Conservation (phyloP, 495 filamentous ascomycete species). For the Durotheca rogersii region DNA sequence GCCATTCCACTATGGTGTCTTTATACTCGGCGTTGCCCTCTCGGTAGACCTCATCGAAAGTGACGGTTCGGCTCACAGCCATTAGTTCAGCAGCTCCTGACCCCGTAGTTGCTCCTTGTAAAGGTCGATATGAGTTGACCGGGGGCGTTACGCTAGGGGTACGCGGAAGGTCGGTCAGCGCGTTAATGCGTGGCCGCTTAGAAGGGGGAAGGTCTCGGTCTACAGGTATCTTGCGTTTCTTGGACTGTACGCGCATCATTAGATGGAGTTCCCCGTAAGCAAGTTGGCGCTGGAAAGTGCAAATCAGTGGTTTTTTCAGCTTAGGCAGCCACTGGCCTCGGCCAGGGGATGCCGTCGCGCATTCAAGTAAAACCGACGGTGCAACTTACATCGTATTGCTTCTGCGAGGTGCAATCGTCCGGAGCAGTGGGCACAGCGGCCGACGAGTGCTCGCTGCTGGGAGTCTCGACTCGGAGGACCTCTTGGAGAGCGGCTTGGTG, state of each 20-base stretch:
- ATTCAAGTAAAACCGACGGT: background rate
- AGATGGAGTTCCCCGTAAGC: constrained; percentile 12
- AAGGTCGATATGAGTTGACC: background rate
- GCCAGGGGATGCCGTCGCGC: too few species aligned
- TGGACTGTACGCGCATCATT: constrained; percentile 23
- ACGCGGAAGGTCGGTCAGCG: constrained; percentile 1
- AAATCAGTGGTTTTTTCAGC: constrained; percentile 11
- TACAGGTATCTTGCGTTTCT: constrained; percentile 12
- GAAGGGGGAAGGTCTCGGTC: background rate
- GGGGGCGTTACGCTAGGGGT: constrained; percentile 6
- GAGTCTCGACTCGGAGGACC: background rate
- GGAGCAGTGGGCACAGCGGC: background rate
- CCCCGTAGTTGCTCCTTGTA: background rate
- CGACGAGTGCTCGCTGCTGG: background rate
- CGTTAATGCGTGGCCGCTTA: constrained; percentile 16
- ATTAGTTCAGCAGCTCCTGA: background rate
- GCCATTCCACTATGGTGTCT: constrained; percentile 46
- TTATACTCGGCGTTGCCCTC: constrained; percentile 38
- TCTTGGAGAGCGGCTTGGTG: constrained; percentile 5
- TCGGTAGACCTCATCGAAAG: constrained; percentile 45
- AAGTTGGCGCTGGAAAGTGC: constrained; percentile 9
- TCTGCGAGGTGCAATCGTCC: background rate
- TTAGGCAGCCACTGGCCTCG: background rate
- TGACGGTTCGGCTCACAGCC: constrained; percentile 23
- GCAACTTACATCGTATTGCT: constrained; percentile 20